Conservation (phyloP, 2,329 filamentous ascomycete species). For the Colletotrichum sidae region DNA sequence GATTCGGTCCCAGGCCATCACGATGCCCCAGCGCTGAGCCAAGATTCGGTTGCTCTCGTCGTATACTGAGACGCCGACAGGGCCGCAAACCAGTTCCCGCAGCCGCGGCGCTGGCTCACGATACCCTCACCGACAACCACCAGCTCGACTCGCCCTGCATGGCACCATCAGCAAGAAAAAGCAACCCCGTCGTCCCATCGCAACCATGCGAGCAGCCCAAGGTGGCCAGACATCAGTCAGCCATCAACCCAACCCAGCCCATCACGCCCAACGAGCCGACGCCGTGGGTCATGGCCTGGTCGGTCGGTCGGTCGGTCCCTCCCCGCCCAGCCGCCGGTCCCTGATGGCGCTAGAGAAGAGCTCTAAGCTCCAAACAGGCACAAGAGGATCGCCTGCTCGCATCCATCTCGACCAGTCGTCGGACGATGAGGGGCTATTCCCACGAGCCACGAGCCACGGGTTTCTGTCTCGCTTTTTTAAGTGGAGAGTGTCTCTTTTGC, state of each 20-base stretch:
- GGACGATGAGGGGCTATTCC: background rate
- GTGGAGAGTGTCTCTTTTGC: constrained; percentile 13
- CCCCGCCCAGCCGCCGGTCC: constrained; percentile 4
- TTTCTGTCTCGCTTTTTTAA: constrained; percentile 8
- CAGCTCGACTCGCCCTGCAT: background rate
- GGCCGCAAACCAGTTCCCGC: too few relatives aligned
- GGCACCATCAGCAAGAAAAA: constrained; percentile 1
- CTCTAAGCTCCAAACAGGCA: constrained; percentile 14
- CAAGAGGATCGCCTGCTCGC: constrained; percentile 21
- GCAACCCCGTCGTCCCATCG: constrained; percentile 8
- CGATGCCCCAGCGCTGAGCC: constrained; percentile 1
- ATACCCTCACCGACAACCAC: constrained; percentile 12
- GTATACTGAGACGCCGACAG: too few relatives aligned
- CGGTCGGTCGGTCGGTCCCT: too few relatives aligned
- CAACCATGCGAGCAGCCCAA: background rate
- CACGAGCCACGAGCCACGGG: background rate
- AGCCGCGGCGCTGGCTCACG: background rate
- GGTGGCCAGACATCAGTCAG: constrained; percentile 9
- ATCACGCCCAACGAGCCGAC: background rate
- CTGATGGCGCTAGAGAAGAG: constrained; percentile 23
- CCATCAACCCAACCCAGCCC: background rate
- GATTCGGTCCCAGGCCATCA: background rate
- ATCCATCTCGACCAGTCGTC: constrained; percentile 25
- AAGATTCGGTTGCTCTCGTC: too few relatives aligned
- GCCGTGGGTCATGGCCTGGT: constrained; percentile 14